A percentile compares a stretch with the other conserved stretches of the same genome.
Evolutionary conservation across 2,329 filamentous ascomycete genomes (phyloP).

Genomic region (Cytospora mali): DNA sequence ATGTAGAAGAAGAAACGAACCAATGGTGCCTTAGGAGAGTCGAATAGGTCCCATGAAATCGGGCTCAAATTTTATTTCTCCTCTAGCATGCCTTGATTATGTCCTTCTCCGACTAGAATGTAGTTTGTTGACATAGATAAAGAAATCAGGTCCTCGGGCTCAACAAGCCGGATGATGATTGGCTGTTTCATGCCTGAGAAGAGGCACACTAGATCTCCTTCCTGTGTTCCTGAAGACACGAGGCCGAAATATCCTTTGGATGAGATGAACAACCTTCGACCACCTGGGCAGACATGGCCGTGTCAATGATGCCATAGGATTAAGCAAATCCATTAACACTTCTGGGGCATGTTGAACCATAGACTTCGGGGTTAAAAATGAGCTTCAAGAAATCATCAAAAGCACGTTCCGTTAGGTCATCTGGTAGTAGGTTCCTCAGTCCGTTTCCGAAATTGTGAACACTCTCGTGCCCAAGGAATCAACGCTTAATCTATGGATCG

Average conservation of each 20-base stretch:
- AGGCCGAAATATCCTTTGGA: slow-evolving; percentile 4
- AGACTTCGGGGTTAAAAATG: too few species aligned
- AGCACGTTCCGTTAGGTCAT: too few species aligned
- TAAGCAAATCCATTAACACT: too few species aligned
- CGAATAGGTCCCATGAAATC: not conserved
- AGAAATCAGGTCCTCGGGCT: not conserved
- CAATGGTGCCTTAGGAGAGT: too few species aligned
- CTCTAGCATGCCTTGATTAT: not conserved
- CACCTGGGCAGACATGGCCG: not conserved
- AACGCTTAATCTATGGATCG: slow-evolving; percentile 13
- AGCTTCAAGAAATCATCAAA: too few species aligned
- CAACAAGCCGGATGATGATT: not conserved
- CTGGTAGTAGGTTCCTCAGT: too few species aligned
- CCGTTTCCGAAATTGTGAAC: not conserved
- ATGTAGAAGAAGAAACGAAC: too few species aligned
- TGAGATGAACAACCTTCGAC: slow-evolving; percentile 1
- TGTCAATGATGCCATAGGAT: not conserved
- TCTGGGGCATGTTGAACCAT: too few species aligned
- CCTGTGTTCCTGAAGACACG: not conserved
- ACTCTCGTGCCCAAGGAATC: not conserved
- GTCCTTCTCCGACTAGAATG: not conserved
- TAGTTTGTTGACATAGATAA: not conserved
- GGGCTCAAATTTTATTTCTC: not conserved
- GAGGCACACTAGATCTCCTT: not conserved
- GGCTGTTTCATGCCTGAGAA: not conserved